Percentiles rank a stretch among this genome's conserved stretches.
Evolutionary conservation across 768 basidiomycete species (phyloP).

Genomic region (Thelephora ganbajun): DNA sequence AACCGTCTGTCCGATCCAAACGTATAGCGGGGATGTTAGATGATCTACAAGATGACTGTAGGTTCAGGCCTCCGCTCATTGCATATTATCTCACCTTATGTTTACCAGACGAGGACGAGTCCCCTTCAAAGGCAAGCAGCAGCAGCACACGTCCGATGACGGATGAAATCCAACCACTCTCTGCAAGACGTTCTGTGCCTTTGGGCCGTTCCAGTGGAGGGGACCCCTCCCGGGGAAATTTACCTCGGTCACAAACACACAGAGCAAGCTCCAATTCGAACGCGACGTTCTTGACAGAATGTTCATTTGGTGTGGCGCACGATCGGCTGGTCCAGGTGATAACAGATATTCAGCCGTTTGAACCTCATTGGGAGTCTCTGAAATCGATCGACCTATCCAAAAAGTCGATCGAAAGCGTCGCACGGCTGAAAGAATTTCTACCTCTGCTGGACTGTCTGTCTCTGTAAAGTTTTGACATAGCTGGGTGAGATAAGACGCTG

Average conservation of each 20-base stretch:
- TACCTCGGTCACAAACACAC: constrained; percentile 14
- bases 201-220: neutral
- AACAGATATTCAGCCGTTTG: constrained; percentile 89
- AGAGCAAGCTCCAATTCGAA: constrained; percentile 16
- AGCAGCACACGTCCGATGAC: constrained; percentile 26
- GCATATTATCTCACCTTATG: constrained; percentile 1
- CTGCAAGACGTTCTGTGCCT: constrained; percentile 22
- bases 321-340: constrained; percentile 85
- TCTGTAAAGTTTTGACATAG: constrained; percentile 39
- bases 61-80: constrained; percentile 24
- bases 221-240: constrained; percentile 17
- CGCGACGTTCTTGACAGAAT: constrained; percentile 82
- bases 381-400: constrained; percentile 57
- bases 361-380: constrained; percentile 87
- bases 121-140: constrained; percentile 41
- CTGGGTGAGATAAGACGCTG: neutral
- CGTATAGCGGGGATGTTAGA: constrained; percentile 74
- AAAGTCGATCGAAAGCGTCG: constrained; percentile 68
- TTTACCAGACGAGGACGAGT: constrained; percentile 26
- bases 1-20: constrained; percentile 58
- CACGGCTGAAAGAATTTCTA: constrained; percentile 79
- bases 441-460: constrained; percentile 63
- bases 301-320: constrained; percentile 90
- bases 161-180: constrained; percentile 34
- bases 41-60: constrained; percentile 57